Base-by-base conservation (phyloP, 2,329 filamentous ascomycete genomes). In the Trichoderma sp. region DNA sequence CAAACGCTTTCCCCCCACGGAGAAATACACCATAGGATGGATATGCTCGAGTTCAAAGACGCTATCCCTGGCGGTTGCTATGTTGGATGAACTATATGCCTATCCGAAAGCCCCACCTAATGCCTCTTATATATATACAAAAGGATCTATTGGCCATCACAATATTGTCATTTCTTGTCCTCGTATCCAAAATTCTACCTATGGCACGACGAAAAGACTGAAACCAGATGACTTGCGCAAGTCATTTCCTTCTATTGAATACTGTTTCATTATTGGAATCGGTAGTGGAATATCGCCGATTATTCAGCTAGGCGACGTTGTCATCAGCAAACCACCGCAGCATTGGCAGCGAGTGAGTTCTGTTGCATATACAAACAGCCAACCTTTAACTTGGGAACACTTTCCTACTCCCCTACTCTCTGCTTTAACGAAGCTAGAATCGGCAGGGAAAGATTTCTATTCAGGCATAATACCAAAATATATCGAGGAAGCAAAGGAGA, bases 181-280 rank as follows among this genome's bases (percentile, higher is more conserved):
- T 0, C 4, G 18, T 51, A 51, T 51, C 43, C 0, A 21, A 6
- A 1, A 51, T 51, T 21, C 18, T 21, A 21, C 0, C 9, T 0
- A 51, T 0, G 4, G 0, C 0, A 0, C 9, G 43, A 51, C n/a
- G n/a, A 21, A 21, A 2, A 51, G 3, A 51, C 4, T 51, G n/a
- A n/a, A n/a, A 0, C 43, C 43, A 51, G 0, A 51, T 51, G 43
- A 51, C 9, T 51, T 51, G 8, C 43, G n/a, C 43, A 21, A 14
- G 51, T 15, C 51, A 12, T 26, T 56, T 7, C 21, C 51, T 28
- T 24, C 51, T 24, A 56, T 26, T 56, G 0, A 56, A 56, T 56
- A 56, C 24, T 56, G 51, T 56, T 56, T 56, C 51, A 26, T 56
- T 9, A 56, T 21, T 14, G 51, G 21, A 56, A 9, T 56, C 1